phyloP scores from a whole-genome alignment of 148 eudicot genomes.

The Salicornia ramosissima region DNA sequence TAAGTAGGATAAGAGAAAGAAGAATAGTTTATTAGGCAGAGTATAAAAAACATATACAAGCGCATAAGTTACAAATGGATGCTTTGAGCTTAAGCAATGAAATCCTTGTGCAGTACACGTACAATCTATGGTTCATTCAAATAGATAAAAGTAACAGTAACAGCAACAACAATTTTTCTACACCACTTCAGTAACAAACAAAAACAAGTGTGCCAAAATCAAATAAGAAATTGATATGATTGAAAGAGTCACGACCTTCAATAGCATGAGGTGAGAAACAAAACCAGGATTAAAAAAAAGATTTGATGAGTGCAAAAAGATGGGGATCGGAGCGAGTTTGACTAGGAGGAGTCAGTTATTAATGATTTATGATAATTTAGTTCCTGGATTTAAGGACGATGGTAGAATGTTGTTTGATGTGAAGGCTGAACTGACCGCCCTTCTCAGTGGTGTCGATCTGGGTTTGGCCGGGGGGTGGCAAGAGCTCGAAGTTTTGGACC shows the following conservation, averaged over 20 bases:
- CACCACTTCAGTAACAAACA: background rate
- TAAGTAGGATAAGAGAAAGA: no score
- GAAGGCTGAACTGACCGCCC: constrained; percentile 70
- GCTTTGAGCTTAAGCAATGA: background rate
- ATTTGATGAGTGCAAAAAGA: constrained; percentile 3
- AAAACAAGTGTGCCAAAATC: constrained; percentile 2
- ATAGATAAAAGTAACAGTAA: background rate
- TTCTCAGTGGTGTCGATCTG: constrained; percentile 71
- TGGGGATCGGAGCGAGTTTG: no score
- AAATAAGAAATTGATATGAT: background rate
- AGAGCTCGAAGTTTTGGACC: constrained; percentile 75
- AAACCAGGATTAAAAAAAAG: background rate
- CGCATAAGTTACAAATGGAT: background rate
- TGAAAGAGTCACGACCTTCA: constrained; percentile 2
- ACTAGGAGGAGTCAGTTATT: background rate
- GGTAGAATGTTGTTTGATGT: constrained; percentile 62
- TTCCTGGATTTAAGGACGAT: constrained; percentile 55
- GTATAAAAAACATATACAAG: background rate
- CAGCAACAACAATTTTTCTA: background rate
- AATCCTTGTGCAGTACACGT: background rate
- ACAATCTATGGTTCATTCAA: background rate
- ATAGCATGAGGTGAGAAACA: background rate
- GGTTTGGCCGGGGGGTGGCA: constrained; percentile 73
- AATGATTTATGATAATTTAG: background rate
- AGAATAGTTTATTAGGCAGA: background rate